phyloP scores from a whole-genome alignment of 805 yeast genomes.

The Tetrapisispora phaffii region DNA sequence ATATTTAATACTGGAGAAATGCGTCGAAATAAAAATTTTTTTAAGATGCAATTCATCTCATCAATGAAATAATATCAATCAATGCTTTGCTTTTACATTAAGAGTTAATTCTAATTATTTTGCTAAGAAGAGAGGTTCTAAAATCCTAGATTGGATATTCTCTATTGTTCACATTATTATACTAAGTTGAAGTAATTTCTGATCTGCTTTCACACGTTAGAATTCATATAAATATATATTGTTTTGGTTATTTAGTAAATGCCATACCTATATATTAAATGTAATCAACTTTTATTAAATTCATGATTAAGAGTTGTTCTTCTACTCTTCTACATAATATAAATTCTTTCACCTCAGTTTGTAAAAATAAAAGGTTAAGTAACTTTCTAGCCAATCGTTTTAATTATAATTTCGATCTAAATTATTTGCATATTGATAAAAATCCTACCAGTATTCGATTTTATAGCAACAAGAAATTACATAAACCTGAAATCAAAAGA shows the following conservation, averaged over 20 bases:
- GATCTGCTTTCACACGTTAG: no score
- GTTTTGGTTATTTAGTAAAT: background rate
- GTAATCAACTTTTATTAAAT: slow-evolving; percentile 1
- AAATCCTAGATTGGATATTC: no score
- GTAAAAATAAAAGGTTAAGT: slow-evolving; percentile 1
- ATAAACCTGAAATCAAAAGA: background rate
- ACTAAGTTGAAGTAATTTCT: no score
- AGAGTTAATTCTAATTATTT: no score
- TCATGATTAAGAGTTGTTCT: background rate
- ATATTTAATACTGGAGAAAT: no score
- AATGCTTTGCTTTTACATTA: no score
- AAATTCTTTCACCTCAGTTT: background rate
- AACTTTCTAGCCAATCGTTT: background rate
- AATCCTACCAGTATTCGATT: background rate
- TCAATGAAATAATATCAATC: no score
- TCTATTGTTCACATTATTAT: no score
- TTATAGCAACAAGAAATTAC: background rate
- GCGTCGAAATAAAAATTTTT: no score
- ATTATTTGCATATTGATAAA: background rate
- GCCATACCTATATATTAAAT: background rate
- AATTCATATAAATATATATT: no score
- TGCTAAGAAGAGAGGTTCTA: no score
- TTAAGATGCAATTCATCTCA: no score
- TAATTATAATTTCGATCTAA: background rate
- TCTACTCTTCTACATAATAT: background rate